phyloP scores from a whole-genome alignment of 2,329 filamentous ascomycete genomes.

The Alternaria brassicae region DNA sequence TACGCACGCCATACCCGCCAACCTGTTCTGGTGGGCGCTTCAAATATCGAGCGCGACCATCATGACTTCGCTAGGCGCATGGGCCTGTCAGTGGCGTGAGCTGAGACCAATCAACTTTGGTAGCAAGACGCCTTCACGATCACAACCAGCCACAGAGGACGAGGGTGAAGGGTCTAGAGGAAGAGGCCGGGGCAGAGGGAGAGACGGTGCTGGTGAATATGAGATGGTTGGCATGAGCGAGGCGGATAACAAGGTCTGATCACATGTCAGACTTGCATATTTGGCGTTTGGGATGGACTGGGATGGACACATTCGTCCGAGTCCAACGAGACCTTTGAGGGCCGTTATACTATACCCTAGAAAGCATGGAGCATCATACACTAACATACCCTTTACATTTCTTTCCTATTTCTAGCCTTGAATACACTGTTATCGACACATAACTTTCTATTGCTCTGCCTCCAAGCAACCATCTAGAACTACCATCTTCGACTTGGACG shows the following conservation, averaged over 20 bases:
- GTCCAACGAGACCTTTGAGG: conserved; percentile 3
- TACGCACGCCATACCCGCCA: conserved; percentile 74
- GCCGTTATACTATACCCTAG: conserved; percentile 25
- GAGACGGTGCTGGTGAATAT: conserved; percentile 57
- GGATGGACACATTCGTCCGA: conserved; percentile 16
- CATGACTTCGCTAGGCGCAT: conserved; percentile 78
- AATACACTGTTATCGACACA: conserved; percentile 33
- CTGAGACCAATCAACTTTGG: conserved; percentile 88
- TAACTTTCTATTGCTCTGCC: conserved; percentile 46
- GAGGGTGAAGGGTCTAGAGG: conserved; percentile 51
- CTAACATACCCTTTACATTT: neutral
- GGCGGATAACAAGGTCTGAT: conserved; percentile 46
- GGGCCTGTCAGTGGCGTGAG: conserved; percentile 91
- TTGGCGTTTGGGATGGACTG: conserved; percentile 31
- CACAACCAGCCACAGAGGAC: conserved; percentile 40
- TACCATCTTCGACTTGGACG: conserved; percentile 39
- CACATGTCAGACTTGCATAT: conserved; percentile 33
- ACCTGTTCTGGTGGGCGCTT: conserved; percentile 85
- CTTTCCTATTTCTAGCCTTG: neutral
- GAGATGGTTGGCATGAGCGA: conserved; percentile 57
- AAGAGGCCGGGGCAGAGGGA: conserved; percentile 50
- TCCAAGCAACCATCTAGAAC: conserved; percentile 41
- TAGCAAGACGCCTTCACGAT: conserved; percentile 54
- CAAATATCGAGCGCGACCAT: conserved; percentile 66
- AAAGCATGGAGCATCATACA: conserved; percentile 10